A percentile compares a stretch with the other conserved stretches of the same genome.
phyloP scores from a whole-genome alignment of 1,284 basidiomycete species.

The Trametes pubescens region DNA sequence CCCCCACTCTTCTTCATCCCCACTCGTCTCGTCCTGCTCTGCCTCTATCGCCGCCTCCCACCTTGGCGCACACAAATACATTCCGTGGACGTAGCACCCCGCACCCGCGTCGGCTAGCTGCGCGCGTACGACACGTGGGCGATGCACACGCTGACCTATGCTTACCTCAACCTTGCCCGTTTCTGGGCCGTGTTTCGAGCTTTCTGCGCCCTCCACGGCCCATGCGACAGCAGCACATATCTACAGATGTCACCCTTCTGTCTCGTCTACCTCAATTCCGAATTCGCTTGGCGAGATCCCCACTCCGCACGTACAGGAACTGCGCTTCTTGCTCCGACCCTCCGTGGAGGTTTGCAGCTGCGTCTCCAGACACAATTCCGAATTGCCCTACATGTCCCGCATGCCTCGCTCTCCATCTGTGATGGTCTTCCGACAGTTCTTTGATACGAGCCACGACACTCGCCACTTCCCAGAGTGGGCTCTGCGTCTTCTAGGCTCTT shows the following conservation, averaged over 20 bases:
- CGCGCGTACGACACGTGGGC: slow-evolving; percentile 4
- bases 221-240: slow-evolving; percentile 13
- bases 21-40: not conserved
- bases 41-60: slow-evolving; percentile 3
- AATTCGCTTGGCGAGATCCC: slow-evolving; percentile 28
- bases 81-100: not conserved
- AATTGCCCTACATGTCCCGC: slow-evolving; percentile 28
- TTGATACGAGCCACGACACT: slow-evolving; percentile 24
- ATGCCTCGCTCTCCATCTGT: slow-evolving; percentile 31
- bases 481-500: slow-evolving; percentile 18
- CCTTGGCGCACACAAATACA: not conserved
- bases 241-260: slow-evolving; percentile 24
- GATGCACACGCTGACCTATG: not conserved
- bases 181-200: slow-evolving; percentile 13
- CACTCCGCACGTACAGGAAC: slow-evolving; percentile 12
- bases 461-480: slow-evolving; percentile 16
- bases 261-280: slow-evolving; percentile 27
- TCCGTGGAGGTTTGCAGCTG: slow-evolving; percentile 32
- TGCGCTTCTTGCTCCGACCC: slow-evolving; percentile 31
- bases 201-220: not conserved
- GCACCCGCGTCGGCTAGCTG: not conserved
- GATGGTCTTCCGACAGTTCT: slow-evolving; percentile 30
- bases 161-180: slow-evolving; percentile 10
- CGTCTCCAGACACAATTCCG: slow-evolving; percentile 36
- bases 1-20: not conserved